Evolutionary conservation across 257 asterid species (phyloP).

Genomic region (Gentiana straminea): DNA sequence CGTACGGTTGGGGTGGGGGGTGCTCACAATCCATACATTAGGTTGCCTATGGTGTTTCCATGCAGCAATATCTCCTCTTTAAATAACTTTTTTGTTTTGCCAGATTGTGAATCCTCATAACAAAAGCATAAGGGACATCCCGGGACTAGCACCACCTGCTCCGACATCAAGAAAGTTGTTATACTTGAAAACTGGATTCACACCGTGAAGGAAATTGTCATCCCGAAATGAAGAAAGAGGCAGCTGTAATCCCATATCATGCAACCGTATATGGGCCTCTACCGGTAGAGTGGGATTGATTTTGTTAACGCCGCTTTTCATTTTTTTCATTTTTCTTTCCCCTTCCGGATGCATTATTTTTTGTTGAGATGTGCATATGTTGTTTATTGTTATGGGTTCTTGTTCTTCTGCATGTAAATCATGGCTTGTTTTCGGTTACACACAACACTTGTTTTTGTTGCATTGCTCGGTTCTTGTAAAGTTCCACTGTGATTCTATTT

Average conservation of each 20-base stretch:
- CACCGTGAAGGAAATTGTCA: slow-evolving; percentile 17
- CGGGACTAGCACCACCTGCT: slow-evolving; percentile 98
- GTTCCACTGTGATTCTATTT: slow-evolving; percentile 1
- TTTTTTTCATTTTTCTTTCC: not conserved
- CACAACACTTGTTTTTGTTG: no score
- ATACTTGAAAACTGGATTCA: slow-evolving; percentile 27
- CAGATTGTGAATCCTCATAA: slow-evolving; percentile 86
- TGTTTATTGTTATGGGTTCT: slow-evolving; percentile 8
- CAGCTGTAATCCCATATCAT: slow-evolving; percentile 1
- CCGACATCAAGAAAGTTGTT: slow-evolving; percentile 76
- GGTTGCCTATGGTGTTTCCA: no score
- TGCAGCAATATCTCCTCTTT: no score
- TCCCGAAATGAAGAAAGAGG: slow-evolving; percentile 2
- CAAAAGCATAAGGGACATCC: slow-evolving; percentile 74
- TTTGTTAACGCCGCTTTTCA: slow-evolving; percentile 2
- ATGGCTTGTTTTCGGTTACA: slow-evolving; percentile 3
- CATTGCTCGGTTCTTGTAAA: slow-evolving; percentile 9
- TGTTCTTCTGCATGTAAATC: slow-evolving; percentile 8
- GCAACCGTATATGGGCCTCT: slow-evolving; percentile 3
- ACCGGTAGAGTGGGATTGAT: slow-evolving; percentile 6
- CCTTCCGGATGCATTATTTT: no score
- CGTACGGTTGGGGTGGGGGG: no score
- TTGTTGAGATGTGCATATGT: slow-evolving; percentile 18
- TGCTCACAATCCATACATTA: no score
- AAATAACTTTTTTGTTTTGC: not conserved